phyloP scores from a whole-genome alignment of 2,329 filamentous ascomycete species.

The Fusarium sp. region DNA sequence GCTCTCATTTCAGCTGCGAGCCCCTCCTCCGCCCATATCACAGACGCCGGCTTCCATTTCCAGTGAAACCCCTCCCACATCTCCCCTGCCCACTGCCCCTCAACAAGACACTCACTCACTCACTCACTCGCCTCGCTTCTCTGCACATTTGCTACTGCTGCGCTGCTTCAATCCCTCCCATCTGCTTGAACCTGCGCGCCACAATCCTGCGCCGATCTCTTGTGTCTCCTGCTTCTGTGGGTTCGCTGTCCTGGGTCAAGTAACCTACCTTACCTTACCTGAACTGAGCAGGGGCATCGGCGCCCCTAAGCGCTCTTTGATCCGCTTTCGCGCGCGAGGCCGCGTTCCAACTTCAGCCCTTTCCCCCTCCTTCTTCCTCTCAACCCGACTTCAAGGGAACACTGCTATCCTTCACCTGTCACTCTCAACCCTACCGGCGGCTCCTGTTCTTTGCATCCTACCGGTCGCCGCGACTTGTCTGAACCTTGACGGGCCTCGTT shows the following conservation, averaged over 20 bases:
- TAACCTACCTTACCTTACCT: slow-evolving; percentile 27
- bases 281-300: slow-evolving; percentile 34
- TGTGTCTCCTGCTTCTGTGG: slow-evolving; percentile 18
- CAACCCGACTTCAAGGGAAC: slow-evolving; percentile 28
- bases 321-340: slow-evolving; percentile 40
- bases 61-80: slow-evolving; percentile 15
- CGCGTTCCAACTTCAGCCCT: slow-evolving; percentile 41
- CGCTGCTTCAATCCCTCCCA: not conserved
- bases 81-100: not conserved
- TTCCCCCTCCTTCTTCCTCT: slow-evolving; percentile 36
- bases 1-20: slow-evolving; percentile 25
- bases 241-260: slow-evolving; percentile 18
- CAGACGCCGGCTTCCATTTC: slow-evolving; percentile 21
- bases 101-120: not conserved
- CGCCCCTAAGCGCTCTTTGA: slow-evolving; percentile 39
- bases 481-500: slow-evolving; percentile 26
- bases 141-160: not conserved
- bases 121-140: not conserved
- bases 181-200: slow-evolving; percentile 23
- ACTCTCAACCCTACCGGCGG: slow-evolving; percentile 4
- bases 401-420: slow-evolving; percentile 12
- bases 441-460: not conserved
- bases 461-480: slow-evolving; percentile 11
- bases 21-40: slow-evolving; percentile 25
- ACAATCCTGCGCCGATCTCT: slow-evolving; percentile 25